Evolutionary conservation across 805 yeast genomes (phyloP).

Genomic region (Metschnikowia dekortorum): DNA sequence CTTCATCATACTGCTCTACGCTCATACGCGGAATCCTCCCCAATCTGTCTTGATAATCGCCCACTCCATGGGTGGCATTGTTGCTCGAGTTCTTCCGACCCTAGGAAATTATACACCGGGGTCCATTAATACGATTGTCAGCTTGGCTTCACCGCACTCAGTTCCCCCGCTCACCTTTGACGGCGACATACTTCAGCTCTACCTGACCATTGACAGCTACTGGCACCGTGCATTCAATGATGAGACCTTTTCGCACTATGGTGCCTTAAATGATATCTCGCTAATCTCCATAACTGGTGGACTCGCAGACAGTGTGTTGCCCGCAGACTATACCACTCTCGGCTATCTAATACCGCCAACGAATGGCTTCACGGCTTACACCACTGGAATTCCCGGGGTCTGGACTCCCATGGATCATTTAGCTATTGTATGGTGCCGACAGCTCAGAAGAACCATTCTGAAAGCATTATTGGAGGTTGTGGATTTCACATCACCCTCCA

Average conservation of each 20-base stretch:
- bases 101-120: conserved; percentile 67
- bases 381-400: conserved; percentile 83
- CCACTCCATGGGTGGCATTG: conserved; percentile 98
- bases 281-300: conserved; percentile 91
- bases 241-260: conserved; percentile 13
- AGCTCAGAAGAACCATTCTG: conserved; percentile 63
- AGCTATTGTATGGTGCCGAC: conserved; percentile 96
- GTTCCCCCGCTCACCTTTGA: conserved; percentile 92
- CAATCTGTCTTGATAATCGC: conserved; percentile 74
- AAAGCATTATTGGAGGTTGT: conserved; percentile 55
- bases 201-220: conserved; percentile 67
- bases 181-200: conserved; percentile 74
- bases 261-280: conserved; percentile 54
- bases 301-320: conserved; percentile 65
- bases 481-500: conserved; percentile 42
- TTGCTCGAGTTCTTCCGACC: conserved; percentile 78
- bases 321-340: conserved; percentile 84
- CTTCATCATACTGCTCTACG: conserved; percentile 69
- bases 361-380: conserved; percentile 77
- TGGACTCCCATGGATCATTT: conserved; percentile 95
- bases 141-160: conserved; percentile 88
- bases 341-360: conserved; percentile 65
- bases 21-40: conserved; percentile 43
- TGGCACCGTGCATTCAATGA: conserved; percentile 64
- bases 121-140: conserved; percentile 78